A percentile compares a stretch with the other conserved stretches of the same genome.
These are phyloP conservation scores for Psidium guajava DNA, from an alignment of 345 rosid species.

Conservation along the genomic window DNA sequence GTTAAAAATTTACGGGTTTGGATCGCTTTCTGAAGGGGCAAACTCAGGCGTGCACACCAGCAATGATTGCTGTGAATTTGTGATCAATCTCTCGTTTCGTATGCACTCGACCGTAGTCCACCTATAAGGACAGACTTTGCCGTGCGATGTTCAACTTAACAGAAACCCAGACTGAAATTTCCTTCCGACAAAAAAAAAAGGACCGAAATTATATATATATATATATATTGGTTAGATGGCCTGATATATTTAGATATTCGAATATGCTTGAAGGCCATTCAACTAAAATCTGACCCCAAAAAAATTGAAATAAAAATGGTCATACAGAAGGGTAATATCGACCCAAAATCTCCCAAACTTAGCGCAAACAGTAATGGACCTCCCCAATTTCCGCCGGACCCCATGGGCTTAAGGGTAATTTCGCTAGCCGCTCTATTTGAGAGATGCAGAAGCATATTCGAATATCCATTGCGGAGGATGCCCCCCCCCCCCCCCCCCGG, in stretches of 20 bases:
- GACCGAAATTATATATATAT: too few species aligned
- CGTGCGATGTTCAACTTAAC: neutral
- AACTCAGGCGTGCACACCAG: neutral
- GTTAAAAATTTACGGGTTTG: neutral
- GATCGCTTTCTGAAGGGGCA: neutral
- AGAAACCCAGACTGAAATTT: neutral
- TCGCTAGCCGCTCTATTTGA: neutral
- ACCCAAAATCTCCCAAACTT: neutral
- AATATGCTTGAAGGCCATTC: neutral
- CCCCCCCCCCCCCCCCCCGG: neutral
- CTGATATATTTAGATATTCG: neutral
- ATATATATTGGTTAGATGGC: neutral
- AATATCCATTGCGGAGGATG: constrained; percentile 27
- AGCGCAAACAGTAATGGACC: neutral
- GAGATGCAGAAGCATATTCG: constrained; percentile 23
- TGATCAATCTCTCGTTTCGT: too few species aligned
- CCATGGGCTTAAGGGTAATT: constrained; percentile 14
- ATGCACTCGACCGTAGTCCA: neutral
- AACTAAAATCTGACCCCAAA: neutral
- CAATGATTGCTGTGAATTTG: neutral
- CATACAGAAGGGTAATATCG: neutral
- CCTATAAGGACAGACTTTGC: neutral
- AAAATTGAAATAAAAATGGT: neutral
- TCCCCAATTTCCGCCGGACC: neutral
- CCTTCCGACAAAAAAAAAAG: too few species aligned